phyloP scores from a whole-genome alignment of 2,329 filamentous ascomycete species.

The Rachicladosporium sp. region DNA sequence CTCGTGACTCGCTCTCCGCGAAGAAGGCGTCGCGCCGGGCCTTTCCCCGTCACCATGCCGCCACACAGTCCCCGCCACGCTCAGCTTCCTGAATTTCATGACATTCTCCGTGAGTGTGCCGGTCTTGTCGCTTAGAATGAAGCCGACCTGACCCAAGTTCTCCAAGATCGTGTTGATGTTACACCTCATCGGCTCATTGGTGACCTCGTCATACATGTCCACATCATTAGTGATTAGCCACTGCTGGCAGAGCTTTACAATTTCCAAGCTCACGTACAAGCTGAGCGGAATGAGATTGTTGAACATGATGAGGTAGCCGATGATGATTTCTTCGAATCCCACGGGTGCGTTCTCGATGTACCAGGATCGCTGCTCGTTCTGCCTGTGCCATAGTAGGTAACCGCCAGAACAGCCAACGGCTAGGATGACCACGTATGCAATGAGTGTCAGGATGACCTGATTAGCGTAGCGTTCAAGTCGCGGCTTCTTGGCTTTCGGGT shows the following conservation, averaged over 20 bases:
- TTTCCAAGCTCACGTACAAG: conserved; percentile 85
- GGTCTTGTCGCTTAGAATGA: conserved; percentile 72
- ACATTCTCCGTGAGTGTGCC: conserved; percentile 80
- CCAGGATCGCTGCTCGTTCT: conserved; percentile 54
- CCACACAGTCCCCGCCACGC: conserved; percentile 69
- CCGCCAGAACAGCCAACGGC: conserved; percentile 68
- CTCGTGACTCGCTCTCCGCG: too few relatives aligned
- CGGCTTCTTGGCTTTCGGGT: conserved; percentile 74
- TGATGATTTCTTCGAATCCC: conserved; percentile 61
- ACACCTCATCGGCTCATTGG: conserved; percentile 70
- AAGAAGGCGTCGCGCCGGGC: not conserved
- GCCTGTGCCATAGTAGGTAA: conserved; percentile 60
- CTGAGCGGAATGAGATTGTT: conserved; percentile 89
- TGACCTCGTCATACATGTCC: conserved; percentile 75
- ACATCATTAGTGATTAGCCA: conserved; percentile 62
- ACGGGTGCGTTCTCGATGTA: conserved; percentile 58
- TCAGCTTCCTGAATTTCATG: conserved; percentile 83
- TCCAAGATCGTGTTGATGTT: conserved; percentile 85
- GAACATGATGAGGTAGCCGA: conserved; percentile 87
- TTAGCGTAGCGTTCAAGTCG: conserved; percentile 72
- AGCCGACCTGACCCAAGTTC: conserved; percentile 70
- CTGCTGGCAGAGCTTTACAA: conserved; percentile 72
- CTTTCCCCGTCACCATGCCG: conserved; percentile 50
- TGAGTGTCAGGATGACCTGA: conserved; percentile 61
- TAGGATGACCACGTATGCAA: conserved; percentile 65